Conservation (phyloP, 164 flowering plant species). For the Chimonanthus salicifolius region DNA sequence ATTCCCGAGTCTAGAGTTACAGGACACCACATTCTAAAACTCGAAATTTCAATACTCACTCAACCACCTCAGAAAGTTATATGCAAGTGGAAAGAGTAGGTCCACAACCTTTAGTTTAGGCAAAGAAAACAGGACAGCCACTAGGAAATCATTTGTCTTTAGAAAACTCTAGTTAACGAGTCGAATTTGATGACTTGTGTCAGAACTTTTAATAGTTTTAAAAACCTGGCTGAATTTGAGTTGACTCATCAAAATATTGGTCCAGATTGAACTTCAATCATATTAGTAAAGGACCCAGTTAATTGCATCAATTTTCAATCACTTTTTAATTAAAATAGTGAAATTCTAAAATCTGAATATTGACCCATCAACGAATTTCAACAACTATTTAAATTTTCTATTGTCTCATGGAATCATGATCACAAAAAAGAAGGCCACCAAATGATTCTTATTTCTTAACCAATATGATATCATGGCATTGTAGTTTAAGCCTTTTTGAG, state of each 20-base stretch:
- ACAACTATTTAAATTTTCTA: too few species aligned
- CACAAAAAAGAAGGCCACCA: neutral
- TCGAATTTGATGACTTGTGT: neutral
- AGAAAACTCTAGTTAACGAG: neutral
- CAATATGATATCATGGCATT: neutral
- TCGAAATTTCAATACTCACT: too few species aligned
- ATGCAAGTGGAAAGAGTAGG: neutral
- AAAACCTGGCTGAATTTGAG: too few species aligned
- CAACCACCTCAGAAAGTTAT: too few species aligned
- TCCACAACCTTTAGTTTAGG: neutral
- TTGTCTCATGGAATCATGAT: neutral
- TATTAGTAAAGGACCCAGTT: neutral
- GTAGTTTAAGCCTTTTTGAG: neutral
- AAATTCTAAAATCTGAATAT: neutral
- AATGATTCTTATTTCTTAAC: neutral
- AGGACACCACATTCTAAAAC: too few species aligned
- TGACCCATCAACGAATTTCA: neutral
- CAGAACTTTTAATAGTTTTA: neutral
- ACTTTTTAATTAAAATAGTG: neutral
- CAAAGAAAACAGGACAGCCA: neutral
- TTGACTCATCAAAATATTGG: too few species aligned
- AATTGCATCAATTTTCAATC: neutral
- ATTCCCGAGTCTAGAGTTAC: too few species aligned
- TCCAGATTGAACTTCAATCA: too few species aligned
- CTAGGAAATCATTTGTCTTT: neutral